A percentile compares a stretch with the other conserved stretches of the same genome.
These are phyloP conservation scores for Ogataea saltuana DNA, from an alignment of 805 yeast genomes.

Conservation along the genomic window DNA sequence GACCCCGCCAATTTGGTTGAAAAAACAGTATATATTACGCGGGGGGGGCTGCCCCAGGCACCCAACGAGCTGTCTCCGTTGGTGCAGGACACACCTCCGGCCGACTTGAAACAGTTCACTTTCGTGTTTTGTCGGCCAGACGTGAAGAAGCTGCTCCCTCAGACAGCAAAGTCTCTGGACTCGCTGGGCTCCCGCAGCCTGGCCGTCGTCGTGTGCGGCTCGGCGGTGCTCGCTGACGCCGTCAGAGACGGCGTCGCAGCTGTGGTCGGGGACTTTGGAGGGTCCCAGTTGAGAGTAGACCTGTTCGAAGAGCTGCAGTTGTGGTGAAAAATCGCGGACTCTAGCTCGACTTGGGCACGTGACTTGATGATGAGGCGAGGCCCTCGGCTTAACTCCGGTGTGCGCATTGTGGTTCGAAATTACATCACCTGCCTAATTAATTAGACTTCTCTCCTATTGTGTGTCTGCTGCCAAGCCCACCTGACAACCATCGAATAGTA, in stretches of 20 bases:
- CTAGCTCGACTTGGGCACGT: not conserved
- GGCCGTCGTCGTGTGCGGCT: slow-evolving; percentile 59
- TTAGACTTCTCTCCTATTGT: too few species aligned
- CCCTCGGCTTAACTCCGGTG: too few species aligned
- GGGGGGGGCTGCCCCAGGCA: slow-evolving; percentile 8
- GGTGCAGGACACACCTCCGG: slow-evolving; percentile 4
- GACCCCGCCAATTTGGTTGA: slow-evolving; percentile 17
- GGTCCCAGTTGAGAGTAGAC: slow-evolving; percentile 45
- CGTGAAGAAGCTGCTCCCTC: slow-evolving; percentile 13
- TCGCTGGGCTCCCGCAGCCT: slow-evolving; percentile 33
- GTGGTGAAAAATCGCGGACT: slow-evolving; percentile 40
- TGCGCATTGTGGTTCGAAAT: too few species aligned
- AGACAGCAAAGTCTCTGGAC: slow-evolving; percentile 1
- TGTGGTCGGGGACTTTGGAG: slow-evolving; percentile 34
- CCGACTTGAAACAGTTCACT: slow-evolving; percentile 32
- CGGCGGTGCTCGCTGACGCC: slow-evolving; percentile 53
- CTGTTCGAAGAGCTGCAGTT: slow-evolving; percentile 58
- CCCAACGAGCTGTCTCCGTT: slow-evolving; percentile 7
- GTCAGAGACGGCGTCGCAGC: slow-evolving; percentile 47
- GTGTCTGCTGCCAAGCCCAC: too few species aligned
- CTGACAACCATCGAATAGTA: too few species aligned
- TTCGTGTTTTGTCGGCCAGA: slow-evolving; percentile 20
- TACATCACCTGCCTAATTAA: too few species aligned
- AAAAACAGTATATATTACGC: slow-evolving; percentile 27
- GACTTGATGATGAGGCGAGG: not conserved